A percentile compares a stretch with the other conserved stretches of the same genome.
phyloP scores from a whole-genome alignment of 306 rosid species.

The Castanea crenata region DNA sequence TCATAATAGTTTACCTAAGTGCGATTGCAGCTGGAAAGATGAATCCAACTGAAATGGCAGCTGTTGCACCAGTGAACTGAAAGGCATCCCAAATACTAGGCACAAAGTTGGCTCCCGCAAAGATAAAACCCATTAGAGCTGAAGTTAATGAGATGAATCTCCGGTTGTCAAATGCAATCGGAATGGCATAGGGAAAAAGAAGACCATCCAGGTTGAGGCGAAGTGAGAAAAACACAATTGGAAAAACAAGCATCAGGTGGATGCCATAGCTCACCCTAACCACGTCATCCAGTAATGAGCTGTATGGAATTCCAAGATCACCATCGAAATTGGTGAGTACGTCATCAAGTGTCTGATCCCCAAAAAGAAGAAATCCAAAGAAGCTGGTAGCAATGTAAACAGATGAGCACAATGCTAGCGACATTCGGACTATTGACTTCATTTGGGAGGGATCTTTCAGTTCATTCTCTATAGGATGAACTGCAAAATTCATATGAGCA shows the following conservation, averaged over 20 bases:
- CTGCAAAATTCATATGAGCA: conserved; percentile 29
- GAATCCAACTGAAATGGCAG: conserved; percentile 57
- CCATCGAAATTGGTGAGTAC: conserved; percentile 76
- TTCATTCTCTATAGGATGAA: conserved; percentile 67
- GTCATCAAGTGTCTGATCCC: conserved; percentile 65
- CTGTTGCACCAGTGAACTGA: conserved; percentile 79
- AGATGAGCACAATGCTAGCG: conserved; percentile 50
- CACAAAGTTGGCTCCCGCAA: conserved; percentile 67
- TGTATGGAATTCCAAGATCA: conserved; percentile 64
- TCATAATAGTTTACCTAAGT: conserved; percentile 44
- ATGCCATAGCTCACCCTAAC: conserved; percentile 73
- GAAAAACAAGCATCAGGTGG: conserved; percentile 81
- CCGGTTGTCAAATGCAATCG: conserved; percentile 43
- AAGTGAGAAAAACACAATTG: conserved; percentile 71
- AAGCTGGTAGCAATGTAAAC: conserved; percentile 60
- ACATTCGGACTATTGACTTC: conserved; percentile 50
- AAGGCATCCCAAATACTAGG: conserved; percentile 86
- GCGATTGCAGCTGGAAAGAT: conserved; percentile 65
- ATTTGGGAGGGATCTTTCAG: conserved; percentile 50
- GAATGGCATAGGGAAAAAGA: conserved; percentile 63
- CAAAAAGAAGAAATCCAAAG: conserved; percentile 62
- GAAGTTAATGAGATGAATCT: conserved; percentile 57
- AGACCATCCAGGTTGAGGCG: conserved; percentile 70
- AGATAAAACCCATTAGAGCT: conserved; percentile 53
- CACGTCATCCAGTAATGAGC: conserved; percentile 59